These are phyloP conservation scores for Pleomassaria siparia DNA, from an alignment of 2,329 filamentous ascomycete species.

Conservation along the genomic window DNA sequence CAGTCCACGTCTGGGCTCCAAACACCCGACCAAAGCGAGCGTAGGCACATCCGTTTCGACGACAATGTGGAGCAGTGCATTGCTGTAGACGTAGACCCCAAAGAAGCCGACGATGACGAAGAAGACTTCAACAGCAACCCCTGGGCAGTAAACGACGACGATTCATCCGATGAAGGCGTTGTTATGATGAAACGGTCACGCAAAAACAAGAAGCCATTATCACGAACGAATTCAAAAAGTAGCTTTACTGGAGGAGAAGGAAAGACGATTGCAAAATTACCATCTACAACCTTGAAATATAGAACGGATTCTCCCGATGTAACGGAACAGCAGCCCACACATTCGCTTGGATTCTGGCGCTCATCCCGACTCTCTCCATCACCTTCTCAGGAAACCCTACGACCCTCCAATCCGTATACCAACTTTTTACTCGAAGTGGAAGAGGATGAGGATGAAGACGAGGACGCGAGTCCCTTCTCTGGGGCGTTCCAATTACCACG, in stretches of 20 bases:
- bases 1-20: slow-evolving; percentile 69
- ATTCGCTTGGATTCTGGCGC: slow-evolving; percentile 49
- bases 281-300: slow-evolving; percentile 85
- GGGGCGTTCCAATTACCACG: slow-evolving; percentile 43
- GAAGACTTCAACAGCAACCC: slow-evolving; percentile 47
- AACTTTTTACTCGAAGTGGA: slow-evolving; percentile 66
- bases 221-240: slow-evolving; percentile 57
- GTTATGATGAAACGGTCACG: slow-evolving; percentile 77
- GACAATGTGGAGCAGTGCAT: slow-evolving; percentile 96
- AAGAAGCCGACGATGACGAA: slow-evolving; percentile 75
- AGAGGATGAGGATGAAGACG: slow-evolving; percentile 54
- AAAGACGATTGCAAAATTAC: slow-evolving; percentile 85
- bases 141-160: slow-evolving; percentile 45
- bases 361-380: slow-evolving; percentile 64
- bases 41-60: slow-evolving; percentile 93
- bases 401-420: slow-evolving; percentile 67
- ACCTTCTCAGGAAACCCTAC: slow-evolving; percentile 79
- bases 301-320: slow-evolving; percentile 73
- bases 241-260: slow-evolving; percentile 64
- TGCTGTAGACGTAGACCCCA: slow-evolving; percentile 86
- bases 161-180: slow-evolving; percentile 70
- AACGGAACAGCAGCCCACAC: slow-evolving; percentile 52
- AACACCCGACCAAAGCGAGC: slow-evolving; percentile 63
- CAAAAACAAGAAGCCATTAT: slow-evolving; percentile 53
- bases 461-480: slow-evolving; percentile 47